Base-by-base conservation (phyloP, 2,329 filamentous ascomycete genomes). In the Alternaria tenuissima region DNA sequence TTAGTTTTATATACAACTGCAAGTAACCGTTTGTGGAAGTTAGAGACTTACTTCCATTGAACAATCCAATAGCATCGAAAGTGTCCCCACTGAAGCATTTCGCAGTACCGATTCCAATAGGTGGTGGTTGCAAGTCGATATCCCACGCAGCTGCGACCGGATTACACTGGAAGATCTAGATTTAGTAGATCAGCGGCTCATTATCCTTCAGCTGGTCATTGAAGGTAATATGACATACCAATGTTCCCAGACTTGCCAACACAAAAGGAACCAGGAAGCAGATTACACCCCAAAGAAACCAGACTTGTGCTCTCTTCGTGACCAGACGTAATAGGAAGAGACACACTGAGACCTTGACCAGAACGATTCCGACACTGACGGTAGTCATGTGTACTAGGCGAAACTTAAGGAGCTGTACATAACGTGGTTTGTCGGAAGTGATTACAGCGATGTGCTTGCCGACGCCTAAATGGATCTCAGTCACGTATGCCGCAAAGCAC, bases 321-420 rank as follows among this genome's bases (percentile, higher is more conserved):
- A 80, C 78, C 7, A 84, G 70, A 38, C 82, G 74, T 52, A 84
- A 69, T 5, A 85, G 71, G 61, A 83, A 82, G 30, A 82, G 76
- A 2, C 77, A 80, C 28, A 84, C 78, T 0, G 83, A 84, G 9
- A 85, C 76, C 66, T 85, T 85, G 59, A 84, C 80, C 1, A 79
- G 65, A 11, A 79, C 77, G 4, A 82, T 78, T 0, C 79, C 83
- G 7, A 81, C 64, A 66, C 84, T 81, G 22, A 82, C 76, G 43
- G 84, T 71, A 48, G 87, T 71, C 7, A 80, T 79, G 60, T 86
- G 81, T 48, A 81, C 78, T 43, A 72, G 73, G 5, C 78, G 75
- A 41, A 81, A 79, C 43, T 82, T 81, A 2, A 74, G 64, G 52
- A 82, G 80, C 2, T 69, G 66, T 16, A 67, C 65, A 14, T 77